Conservation (phyloP, 129 eudicot genomes). For the Calendula officinalis region DNA sequence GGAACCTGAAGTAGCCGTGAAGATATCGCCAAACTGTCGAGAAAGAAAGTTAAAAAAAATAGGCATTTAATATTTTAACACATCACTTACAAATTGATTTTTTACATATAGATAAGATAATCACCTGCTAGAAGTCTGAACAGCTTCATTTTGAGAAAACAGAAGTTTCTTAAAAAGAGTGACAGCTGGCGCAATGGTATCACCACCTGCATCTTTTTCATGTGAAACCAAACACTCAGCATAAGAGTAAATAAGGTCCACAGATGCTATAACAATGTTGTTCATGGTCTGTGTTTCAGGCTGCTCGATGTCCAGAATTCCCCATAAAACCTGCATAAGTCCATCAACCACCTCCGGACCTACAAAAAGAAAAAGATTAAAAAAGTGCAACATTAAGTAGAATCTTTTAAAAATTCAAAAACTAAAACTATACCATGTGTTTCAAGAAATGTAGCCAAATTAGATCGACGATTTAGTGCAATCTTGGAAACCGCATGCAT, state of each 20-base stretch:
- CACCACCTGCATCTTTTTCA: conserved; percentile 57
- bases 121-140: conserved; percentile 99
- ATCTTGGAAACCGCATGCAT: conserved; percentile 98
- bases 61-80: conserved; percentile 7
- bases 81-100: neutral
- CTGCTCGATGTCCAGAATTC: conserved; percentile 91
- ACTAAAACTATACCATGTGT: conserved; percentile 55
- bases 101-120: conserved; percentile 1
- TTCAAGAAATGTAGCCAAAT: conserved; percentile 81
- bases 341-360: conserved; percentile 97
- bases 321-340: conserved; percentile 98
- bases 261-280: conserved; percentile 84
- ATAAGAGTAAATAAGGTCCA: conserved; percentile 92
- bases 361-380: conserved; percentile 22
- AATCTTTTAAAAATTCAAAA: neutral
- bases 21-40: conserved; percentile 88
- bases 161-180: conserved; percentile 71
- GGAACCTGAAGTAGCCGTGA: conserved; percentile 99
- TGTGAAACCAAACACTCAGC: conserved; percentile 95
- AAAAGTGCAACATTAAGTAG: neutral
- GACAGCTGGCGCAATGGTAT: conserved; percentile 90
- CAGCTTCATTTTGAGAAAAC: conserved; percentile 89
- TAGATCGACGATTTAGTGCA: conserved; percentile 84
- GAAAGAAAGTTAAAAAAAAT: neutral
- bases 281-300: conserved; percentile 98